Evolutionary conservation across 2,329 filamentous ascomycete genomes (phyloP), one percentile per base, ranked within the genome.

Genomic region (Didymella pinodella): DNA sequence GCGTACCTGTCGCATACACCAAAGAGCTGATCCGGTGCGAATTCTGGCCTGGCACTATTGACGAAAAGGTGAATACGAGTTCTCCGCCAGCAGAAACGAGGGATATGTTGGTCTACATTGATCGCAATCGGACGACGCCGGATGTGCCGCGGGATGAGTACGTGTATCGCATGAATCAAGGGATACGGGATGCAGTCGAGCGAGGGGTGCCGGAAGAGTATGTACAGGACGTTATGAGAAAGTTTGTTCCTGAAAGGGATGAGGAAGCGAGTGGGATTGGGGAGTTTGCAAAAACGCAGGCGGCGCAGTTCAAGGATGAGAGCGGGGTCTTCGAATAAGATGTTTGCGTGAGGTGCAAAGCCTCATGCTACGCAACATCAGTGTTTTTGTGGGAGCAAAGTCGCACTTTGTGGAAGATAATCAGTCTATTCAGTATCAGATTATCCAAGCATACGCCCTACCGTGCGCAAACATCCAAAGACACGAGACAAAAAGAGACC

Each of bases 141-240:
- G 77, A 75, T n/a, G 57, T 43, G 43, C 83, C 86, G 2, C 76
- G 77, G 66, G 66, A 79, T 2, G 88, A 90, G 77, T 90, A 90
- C 67, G 75, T 90, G 7, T 79, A 75, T 43, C 75, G 88, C 28
- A 89, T 91, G 85, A 88, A 90, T 70, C 75, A 73, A 63, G 88
- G 86, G 1, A 86, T 90, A 28, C 64, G 76, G 31, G 88, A 91
- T 76, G 87, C 85, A 26, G 61, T 85, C 16, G 68, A 68, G 60
- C 76, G 81, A 63, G 85, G 85, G 0, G 72, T 90, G 69, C 85
- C 86, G 31, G 61, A 73, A 66, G 67, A 57, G 38, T 90, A 89
- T 75, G 85, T 87, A 6, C 72, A 83, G 2, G 61, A 70, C 29
- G 81, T 86, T 6, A 78, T 89, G 78, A 79, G 86, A 71, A 76